Percentiles rank a stretch among this genome's conserved stretches.
Evolutionary conservation across 306 rosid genomes (phyloP).

Genomic region (Medicago arabica): DNA sequence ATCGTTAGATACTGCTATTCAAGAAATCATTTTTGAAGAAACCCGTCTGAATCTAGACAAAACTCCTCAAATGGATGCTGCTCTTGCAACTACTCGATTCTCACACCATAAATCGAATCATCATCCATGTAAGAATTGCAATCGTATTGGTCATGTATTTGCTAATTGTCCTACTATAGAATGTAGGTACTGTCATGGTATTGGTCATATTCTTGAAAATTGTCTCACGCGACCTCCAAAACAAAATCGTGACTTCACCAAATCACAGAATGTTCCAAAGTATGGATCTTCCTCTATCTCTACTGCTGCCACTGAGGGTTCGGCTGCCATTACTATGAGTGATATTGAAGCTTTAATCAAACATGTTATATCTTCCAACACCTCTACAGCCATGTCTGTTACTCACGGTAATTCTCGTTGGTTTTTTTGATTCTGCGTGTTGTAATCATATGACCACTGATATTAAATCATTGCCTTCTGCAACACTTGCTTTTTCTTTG

Average conservation of each 20-base stretch:
- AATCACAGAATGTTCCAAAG: conserved; percentile 1
- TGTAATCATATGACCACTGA: neutral
- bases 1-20: neutral
- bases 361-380: conserved; percentile 5
- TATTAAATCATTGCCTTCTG: neutral
- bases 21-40: neutral
- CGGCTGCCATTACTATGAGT: neutral
- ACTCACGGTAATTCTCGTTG: neutral
- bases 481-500: neutral
- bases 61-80: neutral
- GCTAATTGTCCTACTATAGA: neutral
- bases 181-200: neutral
- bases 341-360: neutral
- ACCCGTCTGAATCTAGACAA: neutral
- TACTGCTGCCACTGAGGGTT: conserved; percentile 1
- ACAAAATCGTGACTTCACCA: neutral
- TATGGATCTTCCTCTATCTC: neutral
- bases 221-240: neutral
- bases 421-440: neutral
- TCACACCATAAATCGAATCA: neutral
- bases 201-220: neutral
- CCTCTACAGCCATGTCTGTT: neutral
- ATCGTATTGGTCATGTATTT: neutral
- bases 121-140: neutral
- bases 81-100: neutral